A percentile compares a stretch with the other conserved stretches of the same genome.
Evolutionary conservation across 2,329 filamentous ascomycete species (phyloP).

Genomic region (Ceratocystis colombiana): DNA sequence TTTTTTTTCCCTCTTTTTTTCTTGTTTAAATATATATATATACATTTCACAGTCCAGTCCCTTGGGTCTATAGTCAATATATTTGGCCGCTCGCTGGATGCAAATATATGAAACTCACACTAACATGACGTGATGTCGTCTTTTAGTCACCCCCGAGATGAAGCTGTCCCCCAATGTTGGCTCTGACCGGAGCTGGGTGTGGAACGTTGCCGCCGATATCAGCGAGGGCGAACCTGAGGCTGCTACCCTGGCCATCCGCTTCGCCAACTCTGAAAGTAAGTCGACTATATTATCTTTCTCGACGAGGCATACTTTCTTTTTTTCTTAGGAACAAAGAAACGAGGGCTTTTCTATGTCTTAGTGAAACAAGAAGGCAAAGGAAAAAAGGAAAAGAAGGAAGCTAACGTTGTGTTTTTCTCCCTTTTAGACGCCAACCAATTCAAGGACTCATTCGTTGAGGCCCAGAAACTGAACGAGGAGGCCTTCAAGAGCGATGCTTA

Average conservation of each 20-base stretch:
- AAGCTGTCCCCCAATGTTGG: conserved; percentile 97
- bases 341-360: neutral
- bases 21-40: neutral
- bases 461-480: conserved; percentile 89
- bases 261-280: conserved; percentile 94
- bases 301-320: conserved; percentile 11
- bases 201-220: conserved; percentile 95
- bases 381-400: conserved; percentile 27
- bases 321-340: neutral
- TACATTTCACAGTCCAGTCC: no score
- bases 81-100: no score
- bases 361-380: conserved; percentile 16
- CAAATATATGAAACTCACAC: neutral
- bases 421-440: conserved; percentile 79
- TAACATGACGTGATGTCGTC: conserved; percentile 1
- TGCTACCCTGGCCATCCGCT: conserved; percentile 89
- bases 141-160: conserved; percentile 87
- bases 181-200: conserved; percentile 97
- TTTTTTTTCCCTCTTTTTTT: conserved; percentile 26
- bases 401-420: conserved; percentile 12
- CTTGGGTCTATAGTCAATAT: no score
- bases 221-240: conserved; percentile 97
- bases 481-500: conserved; percentile 52
- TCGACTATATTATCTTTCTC: conserved; percentile 28
- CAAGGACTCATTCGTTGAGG: conserved; percentile 96